Conservation (phyloP, 768 basidiomycete genomes). For the Gloeostereum incarnatum region DNA sequence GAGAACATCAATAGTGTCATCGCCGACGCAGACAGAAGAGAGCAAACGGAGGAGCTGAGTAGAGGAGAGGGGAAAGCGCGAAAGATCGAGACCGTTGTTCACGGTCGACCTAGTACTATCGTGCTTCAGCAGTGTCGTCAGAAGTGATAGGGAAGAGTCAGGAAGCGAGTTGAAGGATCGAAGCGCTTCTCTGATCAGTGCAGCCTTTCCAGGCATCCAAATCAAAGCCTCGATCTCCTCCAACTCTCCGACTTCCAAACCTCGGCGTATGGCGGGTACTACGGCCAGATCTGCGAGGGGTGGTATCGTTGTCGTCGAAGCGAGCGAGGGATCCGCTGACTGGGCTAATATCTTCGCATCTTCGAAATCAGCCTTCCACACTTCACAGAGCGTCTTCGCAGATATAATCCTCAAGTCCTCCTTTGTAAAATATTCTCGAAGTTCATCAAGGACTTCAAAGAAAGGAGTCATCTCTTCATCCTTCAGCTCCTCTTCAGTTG, state of each 20-base stretch:
- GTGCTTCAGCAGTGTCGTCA: slow-evolving; percentile 12
- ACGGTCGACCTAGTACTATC: slow-evolving; percentile 8
- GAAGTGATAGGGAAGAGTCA: slow-evolving; percentile 15
- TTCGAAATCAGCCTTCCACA: slow-evolving; percentile 16
- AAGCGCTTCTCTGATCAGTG: slow-evolving; percentile 11
- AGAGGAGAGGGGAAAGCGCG: slow-evolving; percentile 12
- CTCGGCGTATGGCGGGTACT: slow-evolving; percentile 15
- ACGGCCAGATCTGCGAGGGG: slow-evolving; percentile 18
- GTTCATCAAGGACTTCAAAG: slow-evolving; percentile 7
- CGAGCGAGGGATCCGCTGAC: neutral
- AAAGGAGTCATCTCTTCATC: slow-evolving; percentile 1
- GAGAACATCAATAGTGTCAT: slow-evolving; percentile 10
- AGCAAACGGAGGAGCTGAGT: slow-evolving; percentile 14
- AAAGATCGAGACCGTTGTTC: slow-evolving; percentile 15
- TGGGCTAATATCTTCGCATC: no score
- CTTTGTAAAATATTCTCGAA: slow-evolving; percentile 11
- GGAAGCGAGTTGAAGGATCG: slow-evolving; percentile 14
- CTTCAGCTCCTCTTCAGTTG: neutral
- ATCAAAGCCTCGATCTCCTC: slow-evolving; percentile 16
- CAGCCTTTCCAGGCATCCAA: slow-evolving; percentile 19
- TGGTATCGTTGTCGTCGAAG: slow-evolving; percentile 5
- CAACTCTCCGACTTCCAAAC: slow-evolving; percentile 13
- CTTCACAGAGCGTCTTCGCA: slow-evolving; percentile 13
- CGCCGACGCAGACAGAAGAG: slow-evolving; percentile 4
- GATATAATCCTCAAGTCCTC: no score